Base-by-base conservation (phyloP, 225 moss, liverwort and hornwort species). In the Pseudisothecium myosuroides region DNA sequence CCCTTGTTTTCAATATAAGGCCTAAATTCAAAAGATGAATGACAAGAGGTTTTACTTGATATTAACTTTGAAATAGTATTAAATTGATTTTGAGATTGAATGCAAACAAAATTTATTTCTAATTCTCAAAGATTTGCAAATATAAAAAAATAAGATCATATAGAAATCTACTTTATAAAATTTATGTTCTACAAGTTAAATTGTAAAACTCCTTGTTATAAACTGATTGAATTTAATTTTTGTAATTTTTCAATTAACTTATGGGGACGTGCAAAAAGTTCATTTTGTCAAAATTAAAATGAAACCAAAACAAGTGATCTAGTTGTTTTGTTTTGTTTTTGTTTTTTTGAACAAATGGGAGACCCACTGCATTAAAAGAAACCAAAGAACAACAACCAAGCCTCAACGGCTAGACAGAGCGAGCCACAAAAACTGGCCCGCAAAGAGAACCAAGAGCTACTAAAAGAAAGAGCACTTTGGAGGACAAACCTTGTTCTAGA, bases 231-330 rank as follows among this genome's bases (percentile, higher is more conserved):
- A 67, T 11, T 37, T 1, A 4, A 22, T 39, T 22, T 14, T 39
- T 13, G 2, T 2, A 21, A 7, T 24, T 39, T 37, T 41, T 71
- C 11, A 26, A 41, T 26, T 39, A 71, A 4, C 7, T 39, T n/a
- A 23, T 7, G 0, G 3, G 0, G 3, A 14, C 0, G 0, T 14
- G 15, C 26, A 14, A 71, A 71, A 9, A 41, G 24, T 8, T 26
- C 8, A 41, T 14, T 68, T 71, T 71, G 2, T 15, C 14, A 39
- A 39, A 41, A 8, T 3, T 4, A 71, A 71, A 71, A 24, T 71
- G 41, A 41, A 71, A 71, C 4, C 26, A 71, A 22, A 71, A 68
- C 4, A 68, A n/a, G 22, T 12, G 2, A 68, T n/a, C 41, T 41
- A 71, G 14, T 20, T 66, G n/a, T n/a, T n/a, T n/a, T n/a, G n/a